A percentile compares a stretch with the other conserved stretches of the same genome.
Conservation (phyloP, 1,284 basidiomycete species). For the Ceraceosorus bombacis region DNA sequence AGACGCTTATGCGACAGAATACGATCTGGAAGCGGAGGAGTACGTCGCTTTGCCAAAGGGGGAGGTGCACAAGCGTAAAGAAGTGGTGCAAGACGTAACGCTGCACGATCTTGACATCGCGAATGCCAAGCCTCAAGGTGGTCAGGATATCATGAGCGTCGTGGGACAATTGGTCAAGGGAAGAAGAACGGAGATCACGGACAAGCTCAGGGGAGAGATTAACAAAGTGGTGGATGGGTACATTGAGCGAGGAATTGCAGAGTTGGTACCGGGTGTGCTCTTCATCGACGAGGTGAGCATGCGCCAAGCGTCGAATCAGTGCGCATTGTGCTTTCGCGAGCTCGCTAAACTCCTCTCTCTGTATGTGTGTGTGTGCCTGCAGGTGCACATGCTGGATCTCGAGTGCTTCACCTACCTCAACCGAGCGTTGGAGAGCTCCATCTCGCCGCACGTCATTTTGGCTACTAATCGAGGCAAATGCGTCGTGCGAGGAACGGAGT, state of each 20-base stretch:
- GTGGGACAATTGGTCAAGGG: slow-evolving; percentile 95
- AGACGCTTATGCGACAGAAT: slow-evolving; percentile 96
- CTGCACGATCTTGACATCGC: slow-evolving; percentile 93
- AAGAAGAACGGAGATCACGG: slow-evolving; percentile 89
- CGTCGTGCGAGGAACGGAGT: slow-evolving; percentile 77
- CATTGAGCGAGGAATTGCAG: slow-evolving; percentile 95
- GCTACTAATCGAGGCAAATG: slow-evolving; percentile 91
- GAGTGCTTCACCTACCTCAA: slow-evolving; percentile 99
- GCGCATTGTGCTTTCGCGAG: too few relatives aligned
- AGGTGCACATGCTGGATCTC: slow-evolving; percentile 99
- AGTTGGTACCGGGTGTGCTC: slow-evolving; percentile 91
- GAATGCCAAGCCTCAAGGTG: slow-evolving; percentile 84
- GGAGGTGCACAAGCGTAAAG: slow-evolving; percentile 94
- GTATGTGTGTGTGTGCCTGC: slow-evolving; percentile 1
- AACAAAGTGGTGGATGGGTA: slow-evolving; percentile 98
- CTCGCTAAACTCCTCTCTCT: too few relatives aligned
- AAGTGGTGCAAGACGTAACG: slow-evolving; percentile 94
- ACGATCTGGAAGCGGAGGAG: slow-evolving; percentile 94
- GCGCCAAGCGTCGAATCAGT: not conserved
- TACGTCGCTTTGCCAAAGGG: slow-evolving; percentile 97
- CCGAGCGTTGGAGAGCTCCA: slow-evolving; percentile 84
- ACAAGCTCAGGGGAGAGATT: slow-evolving; percentile 88
- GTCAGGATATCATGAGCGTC: slow-evolving; percentile 98
- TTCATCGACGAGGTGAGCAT: slow-evolving; percentile 88
- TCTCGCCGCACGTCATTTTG: slow-evolving; percentile 93